Evolutionary conservation across 139 green algal species (phyloP), one percentile per base, ranked within the genome.

Genomic region (Pleodorina starrii): DNA sequence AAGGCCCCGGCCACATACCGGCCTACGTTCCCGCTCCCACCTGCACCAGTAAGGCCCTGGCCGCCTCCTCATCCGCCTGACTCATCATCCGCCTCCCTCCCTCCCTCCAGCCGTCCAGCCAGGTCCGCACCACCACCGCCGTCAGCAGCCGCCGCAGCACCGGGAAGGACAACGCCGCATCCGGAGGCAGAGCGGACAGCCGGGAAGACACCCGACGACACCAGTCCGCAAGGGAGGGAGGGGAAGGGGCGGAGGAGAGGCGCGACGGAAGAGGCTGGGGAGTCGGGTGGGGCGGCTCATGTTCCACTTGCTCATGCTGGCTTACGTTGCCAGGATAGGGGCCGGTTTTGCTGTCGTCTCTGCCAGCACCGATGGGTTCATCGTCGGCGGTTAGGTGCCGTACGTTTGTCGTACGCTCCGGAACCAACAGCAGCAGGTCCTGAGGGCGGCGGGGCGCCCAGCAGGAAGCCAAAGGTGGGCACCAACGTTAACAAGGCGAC

Each of bases 31-130:
- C 16, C 32, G 5, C 4, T 32, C 59, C 59, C n/a, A 77, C 80
- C 80, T 87, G 80, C 16, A 77, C 42, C 23, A 87, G 63, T 14
- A 87, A 40, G 11, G 2, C n/a, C n/a, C 42, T 66, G 2, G 77
- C 60, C 0, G 80, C 80, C 42, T n/a, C n/a, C 21, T 87, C 80
- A 29, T 87, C 80, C 60, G 4, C 42, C 17, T 46, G 29, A 3
- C 29, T n/a, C n/a, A n/a, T 16, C 29, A 87, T 32, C 42, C 27
- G 16, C 60, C 6, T 38, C 29, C 42, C 40, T 12, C 42, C 63
- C n/a, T n/a, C n/a, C n/a, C n/a, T n/a, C n/a, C n/a, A n/a, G 5
- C 29, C 43, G 43, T 87, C 80, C 80, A 87, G 80, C 80, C 60
- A 77, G 27, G 80, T 38, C 16, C 80, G 80, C 23, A 87, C 80